These are phyloP conservation scores for Tulasnella calospora DNA, from an alignment of 768 basidiomycete genomes.

Conservation along the genomic window DNA sequence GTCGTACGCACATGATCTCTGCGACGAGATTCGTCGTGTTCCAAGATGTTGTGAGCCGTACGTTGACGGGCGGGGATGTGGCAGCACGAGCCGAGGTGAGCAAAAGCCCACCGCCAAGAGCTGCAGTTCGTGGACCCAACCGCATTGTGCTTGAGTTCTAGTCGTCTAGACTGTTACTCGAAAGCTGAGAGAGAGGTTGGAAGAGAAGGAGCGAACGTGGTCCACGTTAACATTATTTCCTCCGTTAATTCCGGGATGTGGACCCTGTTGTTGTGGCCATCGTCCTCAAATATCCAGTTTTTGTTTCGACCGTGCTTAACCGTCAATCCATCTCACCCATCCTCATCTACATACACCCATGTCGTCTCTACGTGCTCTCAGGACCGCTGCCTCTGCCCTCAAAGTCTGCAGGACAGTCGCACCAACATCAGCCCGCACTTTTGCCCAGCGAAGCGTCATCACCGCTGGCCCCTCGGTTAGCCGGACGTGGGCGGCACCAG, in stretches of 20 bases:
- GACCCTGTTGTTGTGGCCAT: not conserved
- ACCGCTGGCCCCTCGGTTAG: not conserved
- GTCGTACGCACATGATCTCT: constrained; percentile 55
- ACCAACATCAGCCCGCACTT: constrained; percentile 7
- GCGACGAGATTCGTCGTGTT: constrained; percentile 55
- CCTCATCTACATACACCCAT: not conserved
- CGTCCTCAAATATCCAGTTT: constrained; percentile 10
- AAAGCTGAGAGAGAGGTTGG: not conserved
- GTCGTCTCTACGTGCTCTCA: constrained; percentile 24
- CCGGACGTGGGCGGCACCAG: not conserved
- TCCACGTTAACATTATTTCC: constrained; percentile 2
- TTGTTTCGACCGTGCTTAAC: constrained; percentile 6
- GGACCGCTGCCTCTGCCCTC: constrained; percentile 20
- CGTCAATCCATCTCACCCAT: not conserved
- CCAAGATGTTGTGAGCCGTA: constrained; percentile 62
- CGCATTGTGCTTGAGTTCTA: constrained; percentile 14
- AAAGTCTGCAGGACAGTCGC: constrained; percentile 5
- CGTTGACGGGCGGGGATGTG: constrained; percentile 50
- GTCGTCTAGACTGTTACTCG: not conserved
- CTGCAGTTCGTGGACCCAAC: not conserved
- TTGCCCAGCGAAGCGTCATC: constrained; percentile 4
- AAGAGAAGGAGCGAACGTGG: not conserved
- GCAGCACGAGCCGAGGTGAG: constrained; percentile 13
- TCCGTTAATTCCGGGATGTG: not conserved
- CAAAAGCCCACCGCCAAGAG: not conserved